Percentiles rank a stretch among this genome's conserved stretches.
phyloP scores from a whole-genome alignment of 805 yeast genomes.

The Starmerella sirachaensis region DNA sequence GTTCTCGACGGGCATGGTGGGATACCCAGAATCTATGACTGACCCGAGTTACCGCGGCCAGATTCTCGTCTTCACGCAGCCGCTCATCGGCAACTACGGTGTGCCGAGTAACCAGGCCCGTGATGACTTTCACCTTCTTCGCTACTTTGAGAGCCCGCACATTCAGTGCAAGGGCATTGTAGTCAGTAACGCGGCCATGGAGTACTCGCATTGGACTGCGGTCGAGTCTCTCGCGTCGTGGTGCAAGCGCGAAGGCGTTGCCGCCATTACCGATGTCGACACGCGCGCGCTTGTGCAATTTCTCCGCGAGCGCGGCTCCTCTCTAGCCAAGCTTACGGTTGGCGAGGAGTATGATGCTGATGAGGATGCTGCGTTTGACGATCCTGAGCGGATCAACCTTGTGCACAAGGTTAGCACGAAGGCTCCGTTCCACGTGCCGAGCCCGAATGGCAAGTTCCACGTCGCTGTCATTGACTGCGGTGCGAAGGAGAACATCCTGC shows the following conservation, averaged over 20 bases:
- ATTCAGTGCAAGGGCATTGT: constrained; percentile 94
- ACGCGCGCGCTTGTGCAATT: constrained; percentile 88
- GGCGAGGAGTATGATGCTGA: constrained; percentile 89
- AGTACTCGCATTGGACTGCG: constrained; percentile 99
- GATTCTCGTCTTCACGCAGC: constrained; percentile 92
- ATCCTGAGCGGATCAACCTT: constrained; percentile 80
- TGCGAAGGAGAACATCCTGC: constrained; percentile 90
- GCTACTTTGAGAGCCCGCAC: constrained; percentile 81
- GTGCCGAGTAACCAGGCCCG: constrained; percentile 77
- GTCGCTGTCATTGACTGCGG: constrained; percentile 96
- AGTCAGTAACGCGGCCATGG: constrained; percentile 88
- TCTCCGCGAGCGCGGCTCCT: constrained; percentile 92
- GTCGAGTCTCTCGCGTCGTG: constrained; percentile 88
- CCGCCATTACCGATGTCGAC: constrained; percentile 94
- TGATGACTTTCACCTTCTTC: constrained; percentile 72
- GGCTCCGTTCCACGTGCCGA: constrained; percentile 71
- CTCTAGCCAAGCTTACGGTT: constrained; percentile 76
- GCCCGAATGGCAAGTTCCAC: constrained; percentile 49
- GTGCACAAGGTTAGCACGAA: constrained; percentile 92
- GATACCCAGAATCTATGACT: constrained; percentile 97
- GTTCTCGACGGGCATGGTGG: constrained; percentile 98
- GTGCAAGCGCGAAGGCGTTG: constrained; percentile 94
- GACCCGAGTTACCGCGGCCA: constrained; percentile 98
- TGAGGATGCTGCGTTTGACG: constrained; percentile 79
- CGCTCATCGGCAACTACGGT: constrained; percentile 96